Base-by-base conservation (phyloP, 495 filamentous ascomycete species). In the Talaromyces wortmannii region DNA sequence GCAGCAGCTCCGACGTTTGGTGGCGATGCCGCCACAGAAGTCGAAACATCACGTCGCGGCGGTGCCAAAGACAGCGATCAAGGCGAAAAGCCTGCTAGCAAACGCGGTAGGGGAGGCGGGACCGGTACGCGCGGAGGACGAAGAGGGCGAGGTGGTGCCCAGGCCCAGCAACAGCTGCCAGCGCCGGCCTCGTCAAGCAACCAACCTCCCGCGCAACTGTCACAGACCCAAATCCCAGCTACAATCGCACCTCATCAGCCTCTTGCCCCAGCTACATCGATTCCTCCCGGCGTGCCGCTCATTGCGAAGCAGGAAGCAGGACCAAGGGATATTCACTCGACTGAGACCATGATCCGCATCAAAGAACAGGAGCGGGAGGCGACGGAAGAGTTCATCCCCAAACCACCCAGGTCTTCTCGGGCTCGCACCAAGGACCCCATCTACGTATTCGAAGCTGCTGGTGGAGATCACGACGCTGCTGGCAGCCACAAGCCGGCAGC, bases 1-100 rank as follows among this genome's bases (percentile, higher is more conserved):
- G 84, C 84, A 48, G 87, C 87, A 16, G 87, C 87, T 2, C 87
- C 87, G 6, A 83, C 78, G 0, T 90, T 90, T 70, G 87, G 86
- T 17, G 80, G 83, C 33, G 77, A 73, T 11, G 70, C 72, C 13
- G 82, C 83, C 45, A 73, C 73, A 17, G 87, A 90, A 53, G 61
- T 72, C 17, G 77, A 78, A 6, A 51, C 58, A 7, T 52, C 79
- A 31, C 79, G 84, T 53, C 74, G 80, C 30, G 78, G 72, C 2
- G 57, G 67, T 44, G 60, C 60, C 15, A 77, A 75, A 48, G 72
- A 79, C 58, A 72, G 73, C 30, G 83, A 86, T 36, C 71, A 72
- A 47, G 65, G 72, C 6, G 86, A 88, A 59, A 86, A 82, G 63
- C 64, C 80, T 5, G 71, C 78, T 45, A 66, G 68, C 42, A 70